Evolutionary conservation across 108 stramenopile species (phyloP).

Genomic region (Craspedostauros australis): DNA sequence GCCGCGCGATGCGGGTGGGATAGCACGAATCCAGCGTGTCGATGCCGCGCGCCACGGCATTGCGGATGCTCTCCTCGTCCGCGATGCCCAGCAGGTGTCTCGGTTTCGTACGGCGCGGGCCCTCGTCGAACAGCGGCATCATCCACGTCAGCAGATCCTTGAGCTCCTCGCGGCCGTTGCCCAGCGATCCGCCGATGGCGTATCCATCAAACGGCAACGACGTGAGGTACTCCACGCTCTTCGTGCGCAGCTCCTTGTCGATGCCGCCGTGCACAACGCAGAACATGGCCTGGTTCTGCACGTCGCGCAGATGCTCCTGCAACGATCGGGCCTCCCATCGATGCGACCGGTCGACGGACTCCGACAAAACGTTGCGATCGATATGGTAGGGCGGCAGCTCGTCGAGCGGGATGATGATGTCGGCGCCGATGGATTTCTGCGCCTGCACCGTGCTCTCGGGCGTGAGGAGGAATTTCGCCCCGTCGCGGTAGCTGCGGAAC

Average conservation of each 20-base stretch:
- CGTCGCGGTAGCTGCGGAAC: conserved; percentile 89
- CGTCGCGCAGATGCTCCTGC: conserved; percentile 72
- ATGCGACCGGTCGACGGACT: conserved; percentile 82
- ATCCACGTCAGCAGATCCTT: conserved; percentile 79
- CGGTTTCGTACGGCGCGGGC: conserved; percentile 55
- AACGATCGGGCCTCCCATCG: conserved; percentile 90
- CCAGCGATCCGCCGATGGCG: conserved; percentile 88
- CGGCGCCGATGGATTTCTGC: conserved; percentile 87
- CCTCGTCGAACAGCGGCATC: conserved; percentile 81
- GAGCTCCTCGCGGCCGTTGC: conserved; percentile 80
- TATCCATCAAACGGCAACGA: conserved; percentile 91
- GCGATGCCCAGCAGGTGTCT: conserved; percentile 91
- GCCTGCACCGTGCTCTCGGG: conserved; percentile 87
- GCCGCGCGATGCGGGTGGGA: conserved; percentile 83
- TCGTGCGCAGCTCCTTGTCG: conserved; percentile 65
- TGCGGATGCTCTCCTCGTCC: conserved; percentile 75
- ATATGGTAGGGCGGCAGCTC: conserved; percentile 89
- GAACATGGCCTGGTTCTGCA: conserved; percentile 86
- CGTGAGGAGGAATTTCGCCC: conserved; percentile 72
- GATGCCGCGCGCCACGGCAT: conserved; percentile 71
- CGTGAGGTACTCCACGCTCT: conserved; percentile 80
- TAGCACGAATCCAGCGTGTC: conserved; percentile 92
- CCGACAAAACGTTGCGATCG: conserved; percentile 41
- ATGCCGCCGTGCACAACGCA: conserved; percentile 91
- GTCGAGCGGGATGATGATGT: conserved; percentile 94